A percentile compares a stretch with the other conserved stretches of the same genome.
phyloP scores from a whole-genome alignment of 352 stramenopile genomes.

The Thraustochytrium sp. region DNA sequence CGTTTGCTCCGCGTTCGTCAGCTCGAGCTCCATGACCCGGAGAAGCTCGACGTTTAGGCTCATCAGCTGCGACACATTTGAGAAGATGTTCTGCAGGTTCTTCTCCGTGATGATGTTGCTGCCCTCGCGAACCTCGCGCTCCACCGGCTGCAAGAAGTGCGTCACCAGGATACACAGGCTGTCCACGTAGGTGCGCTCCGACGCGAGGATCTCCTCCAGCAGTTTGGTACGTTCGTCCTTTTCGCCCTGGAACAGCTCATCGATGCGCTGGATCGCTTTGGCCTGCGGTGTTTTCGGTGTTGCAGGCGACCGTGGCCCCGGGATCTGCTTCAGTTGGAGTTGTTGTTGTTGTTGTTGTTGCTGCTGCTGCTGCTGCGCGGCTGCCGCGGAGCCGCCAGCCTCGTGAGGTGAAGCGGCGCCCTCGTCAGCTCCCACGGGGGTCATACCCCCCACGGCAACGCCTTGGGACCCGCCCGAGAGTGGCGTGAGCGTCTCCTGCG shows the following conservation, averaged over 20 bases:
- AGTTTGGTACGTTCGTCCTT: slow-evolving; percentile 1
- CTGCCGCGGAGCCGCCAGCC: no score
- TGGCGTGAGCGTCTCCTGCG: no score
- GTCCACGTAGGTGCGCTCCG: slow-evolving; percentile 26
- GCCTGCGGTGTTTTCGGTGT: no score
- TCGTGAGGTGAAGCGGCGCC: no score
- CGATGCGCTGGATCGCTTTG: no score
- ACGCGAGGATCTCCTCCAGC: slow-evolving; percentile 23
- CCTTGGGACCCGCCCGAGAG: no score
- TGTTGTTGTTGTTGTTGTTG: no score
- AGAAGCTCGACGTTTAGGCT: slow-evolving; percentile 29
- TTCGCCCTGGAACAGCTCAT: background rate
- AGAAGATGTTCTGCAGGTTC: slow-evolving; percentile 15
- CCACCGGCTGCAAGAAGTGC: slow-evolving; percentile 22
- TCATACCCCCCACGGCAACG: no score
- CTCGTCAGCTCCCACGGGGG: no score
- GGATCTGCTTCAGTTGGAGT: no score
- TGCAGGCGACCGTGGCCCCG: no score
- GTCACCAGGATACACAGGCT: slow-evolving; percentile 27
- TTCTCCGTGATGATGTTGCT: background rate
- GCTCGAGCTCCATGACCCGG: slow-evolving; percentile 23
- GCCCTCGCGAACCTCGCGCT: background rate
- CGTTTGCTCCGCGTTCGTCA: background rate
- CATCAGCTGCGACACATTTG: slow-evolving; percentile 22
- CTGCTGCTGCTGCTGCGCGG: no score